Evolutionary conservation across 139 green algal species (phyloP).

Genomic region (Picochlorum sp.): DNA sequence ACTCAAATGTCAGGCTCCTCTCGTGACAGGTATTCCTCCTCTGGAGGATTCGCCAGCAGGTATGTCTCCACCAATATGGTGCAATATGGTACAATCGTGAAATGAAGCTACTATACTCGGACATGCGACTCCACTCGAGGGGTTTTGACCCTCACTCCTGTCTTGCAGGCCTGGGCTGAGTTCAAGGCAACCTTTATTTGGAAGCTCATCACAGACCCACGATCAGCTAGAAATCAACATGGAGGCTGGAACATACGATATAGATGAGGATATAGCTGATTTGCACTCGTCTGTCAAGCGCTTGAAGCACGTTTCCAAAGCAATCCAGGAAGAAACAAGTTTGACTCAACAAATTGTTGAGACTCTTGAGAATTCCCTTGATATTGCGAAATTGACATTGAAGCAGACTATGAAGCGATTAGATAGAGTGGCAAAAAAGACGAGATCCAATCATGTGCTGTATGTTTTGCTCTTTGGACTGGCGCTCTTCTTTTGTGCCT

Average conservation of each 20-base stretch:
- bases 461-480: slow-evolving; percentile 8
- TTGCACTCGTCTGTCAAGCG: neutral
- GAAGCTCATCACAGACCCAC: neutral
- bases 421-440: slow-evolving; percentile 2
- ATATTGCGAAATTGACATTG: slow-evolving; percentile 6
- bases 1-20: too few species aligned
- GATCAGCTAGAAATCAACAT: slow-evolving; percentile 7
- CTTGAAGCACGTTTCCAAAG: slow-evolving; percentile 8
- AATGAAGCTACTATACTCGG: neutral
- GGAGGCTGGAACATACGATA: slow-evolving; percentile 5
- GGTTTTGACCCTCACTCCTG: slow-evolving; percentile 7
- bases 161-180: slow-evolving; percentile 8
- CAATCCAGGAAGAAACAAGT: slow-evolving; percentile 5
- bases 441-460: slow-evolving; percentile 4
- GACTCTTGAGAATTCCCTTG: slow-evolving; percentile 1
- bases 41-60: neutral
- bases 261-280: slow-evolving; percentile 8
- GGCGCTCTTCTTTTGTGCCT: slow-evolving; percentile 4
- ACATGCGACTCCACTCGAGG: neutral
- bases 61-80: neutral
- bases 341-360: slow-evolving; percentile 6
- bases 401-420: slow-evolving; percentile 12
- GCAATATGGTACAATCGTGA: neutral
- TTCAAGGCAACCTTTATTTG: slow-evolving; percentile 3
- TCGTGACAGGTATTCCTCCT: too few species aligned